phyloP scores from a whole-genome alignment of 75 land plant genomes.

The Azolla pinnata region DNA sequence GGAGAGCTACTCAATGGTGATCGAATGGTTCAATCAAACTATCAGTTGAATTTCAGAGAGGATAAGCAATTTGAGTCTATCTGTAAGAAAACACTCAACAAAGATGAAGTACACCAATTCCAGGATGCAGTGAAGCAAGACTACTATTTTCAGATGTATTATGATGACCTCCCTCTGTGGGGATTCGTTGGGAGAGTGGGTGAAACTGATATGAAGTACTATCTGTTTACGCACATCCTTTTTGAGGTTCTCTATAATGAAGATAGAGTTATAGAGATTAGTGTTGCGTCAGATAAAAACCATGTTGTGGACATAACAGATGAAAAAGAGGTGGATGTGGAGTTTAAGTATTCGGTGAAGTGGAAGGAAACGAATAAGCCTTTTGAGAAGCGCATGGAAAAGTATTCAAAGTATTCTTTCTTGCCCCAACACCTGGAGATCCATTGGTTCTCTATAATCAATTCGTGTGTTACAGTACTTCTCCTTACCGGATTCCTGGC shows the following conservation, averaged over 20 bases:
- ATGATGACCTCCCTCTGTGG: conserved; percentile 92
- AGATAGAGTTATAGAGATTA: conserved; percentile 40
- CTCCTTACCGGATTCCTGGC: conserved; percentile 42
- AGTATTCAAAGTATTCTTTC: conserved; percentile 32
- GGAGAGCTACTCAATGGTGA: conserved; percentile 92
- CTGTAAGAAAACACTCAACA: conserved; percentile 42
- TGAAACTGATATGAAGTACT: conserved; percentile 36
- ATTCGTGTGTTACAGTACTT: conserved; percentile 49
- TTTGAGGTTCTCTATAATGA: conserved; percentile 37
- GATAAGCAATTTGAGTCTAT: conserved; percentile 33
- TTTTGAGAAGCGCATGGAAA: conserved; percentile 48
- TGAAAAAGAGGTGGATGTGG: conserved; percentile 32
- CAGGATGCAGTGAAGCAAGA: conserved; percentile 56
- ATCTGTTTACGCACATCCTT: conserved; percentile 24
- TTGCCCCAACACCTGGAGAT: conserved; percentile 46
- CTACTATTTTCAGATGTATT: conserved; percentile 92
- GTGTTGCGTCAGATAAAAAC: conserved; percentile 23
- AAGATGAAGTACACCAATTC: conserved; percentile 41
- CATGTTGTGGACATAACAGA: conserved; percentile 34
- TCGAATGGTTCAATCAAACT: conserved; percentile 52
- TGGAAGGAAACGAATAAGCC: conserved; percentile 31
- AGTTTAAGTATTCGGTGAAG: conserved; percentile 33
- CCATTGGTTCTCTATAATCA: conserved; percentile 56
- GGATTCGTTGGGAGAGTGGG: conserved; percentile 66
- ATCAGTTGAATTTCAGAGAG: conserved; percentile 49